phyloP scores from a whole-genome alignment of 345 rosid genomes.

The Ailanthus altissimus region DNA sequence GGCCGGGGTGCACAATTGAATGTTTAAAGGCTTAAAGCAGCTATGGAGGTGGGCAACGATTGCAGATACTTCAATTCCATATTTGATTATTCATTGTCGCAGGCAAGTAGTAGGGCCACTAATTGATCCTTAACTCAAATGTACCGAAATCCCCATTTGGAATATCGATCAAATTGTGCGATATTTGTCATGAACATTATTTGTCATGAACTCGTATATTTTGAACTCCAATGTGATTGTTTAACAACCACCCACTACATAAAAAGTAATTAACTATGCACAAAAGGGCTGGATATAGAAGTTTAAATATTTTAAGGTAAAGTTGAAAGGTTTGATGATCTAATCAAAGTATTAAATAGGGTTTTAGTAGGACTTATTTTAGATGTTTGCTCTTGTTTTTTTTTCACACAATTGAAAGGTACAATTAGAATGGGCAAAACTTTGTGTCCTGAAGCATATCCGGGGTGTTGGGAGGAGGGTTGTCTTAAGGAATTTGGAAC shows the following conservation, averaged over 20 bases:
- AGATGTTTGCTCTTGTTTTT: background rate
- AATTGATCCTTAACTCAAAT: background rate
- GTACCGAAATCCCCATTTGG: background rate
- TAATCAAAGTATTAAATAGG: background rate
- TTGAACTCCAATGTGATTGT: background rate
- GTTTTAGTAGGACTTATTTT: background rate
- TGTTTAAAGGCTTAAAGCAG: background rate
- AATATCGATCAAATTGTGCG: background rate
- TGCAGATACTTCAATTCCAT: background rate
- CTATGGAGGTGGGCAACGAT: background rate
- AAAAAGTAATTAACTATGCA: background rate
- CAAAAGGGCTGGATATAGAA: background rate
- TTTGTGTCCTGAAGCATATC: background rate
- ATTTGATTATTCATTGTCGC: background rate
- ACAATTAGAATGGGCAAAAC: background rate
- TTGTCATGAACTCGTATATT: background rate
- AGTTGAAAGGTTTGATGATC: background rate
- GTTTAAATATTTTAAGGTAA: background rate
- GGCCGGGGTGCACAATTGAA: background rate
- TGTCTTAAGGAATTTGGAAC: background rate
- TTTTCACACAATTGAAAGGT: background rate
- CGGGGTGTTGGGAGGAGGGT: slow-evolving; percentile 16
- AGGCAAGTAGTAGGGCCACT: background rate
- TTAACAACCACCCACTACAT: background rate
- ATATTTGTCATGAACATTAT: no score